Evolutionary conservation across 148 eudicot species (phyloP).

Genomic region (Chenopodium berlandieri): DNA sequence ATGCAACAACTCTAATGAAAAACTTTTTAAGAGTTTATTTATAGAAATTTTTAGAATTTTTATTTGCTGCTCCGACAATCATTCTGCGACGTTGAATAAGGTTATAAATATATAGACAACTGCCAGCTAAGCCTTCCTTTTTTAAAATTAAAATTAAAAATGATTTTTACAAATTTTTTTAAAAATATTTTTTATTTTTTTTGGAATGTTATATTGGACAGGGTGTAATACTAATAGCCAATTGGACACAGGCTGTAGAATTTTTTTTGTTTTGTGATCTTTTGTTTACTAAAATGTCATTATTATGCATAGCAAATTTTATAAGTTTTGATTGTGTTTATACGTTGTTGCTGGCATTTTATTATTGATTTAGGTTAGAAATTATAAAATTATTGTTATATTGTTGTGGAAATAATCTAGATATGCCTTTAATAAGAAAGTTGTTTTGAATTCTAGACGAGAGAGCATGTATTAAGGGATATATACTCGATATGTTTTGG

Average conservation of each 20-base stretch:
- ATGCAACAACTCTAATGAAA: slow-evolving; percentile 1
- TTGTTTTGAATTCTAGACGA: too few relatives aligned
- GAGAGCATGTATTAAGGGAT: too few relatives aligned
- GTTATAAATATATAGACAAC: slow-evolving; percentile 32
- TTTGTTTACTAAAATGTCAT: slow-evolving; percentile 7
- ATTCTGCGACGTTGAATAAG: slow-evolving; percentile 14
- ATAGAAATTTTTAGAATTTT: background rate
- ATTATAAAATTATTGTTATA: too few relatives aligned
- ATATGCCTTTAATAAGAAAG: too few relatives aligned
- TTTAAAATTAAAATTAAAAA: background rate
- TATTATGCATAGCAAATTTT: background rate
- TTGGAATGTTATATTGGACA: slow-evolving; percentile 17
- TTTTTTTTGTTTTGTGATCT: background rate
- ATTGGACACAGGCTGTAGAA: slow-evolving; percentile 25
- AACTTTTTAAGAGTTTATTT: background rate
- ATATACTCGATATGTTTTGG: too few relatives aligned
- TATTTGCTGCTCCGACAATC: slow-evolving; percentile 20
- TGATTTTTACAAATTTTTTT: too few relatives aligned
- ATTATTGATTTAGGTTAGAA: background rate
- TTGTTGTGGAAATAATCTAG: too few relatives aligned
- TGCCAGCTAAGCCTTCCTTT: slow-evolving; percentile 18
- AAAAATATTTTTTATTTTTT: background rate
- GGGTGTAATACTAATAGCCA: slow-evolving; percentile 15
- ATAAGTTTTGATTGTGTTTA: background rate
- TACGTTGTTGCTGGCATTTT: background rate